These are phyloP conservation scores for Aspergillus eucalypticola DNA, from an alignment of 2,329 filamentous ascomycete species.

Conservation along the genomic window DNA sequence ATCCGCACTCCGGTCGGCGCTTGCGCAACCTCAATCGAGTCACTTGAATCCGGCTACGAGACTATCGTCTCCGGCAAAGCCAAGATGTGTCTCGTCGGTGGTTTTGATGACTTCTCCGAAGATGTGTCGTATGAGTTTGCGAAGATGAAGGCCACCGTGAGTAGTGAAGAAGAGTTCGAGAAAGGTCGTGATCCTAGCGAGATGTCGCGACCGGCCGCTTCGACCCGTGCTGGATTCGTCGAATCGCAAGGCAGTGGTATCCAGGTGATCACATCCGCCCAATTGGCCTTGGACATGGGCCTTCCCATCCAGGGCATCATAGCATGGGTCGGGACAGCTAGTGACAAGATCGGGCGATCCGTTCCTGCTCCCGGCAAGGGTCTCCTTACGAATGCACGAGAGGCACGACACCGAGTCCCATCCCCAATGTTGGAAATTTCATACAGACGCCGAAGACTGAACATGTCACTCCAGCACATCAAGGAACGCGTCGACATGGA, in stretches of 20 bases:
- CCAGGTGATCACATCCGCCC: conserved; percentile 13
- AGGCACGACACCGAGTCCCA: conserved; percentile 32
- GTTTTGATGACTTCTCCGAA: conserved; percentile 96
- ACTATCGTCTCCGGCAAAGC: conserved; percentile 96
- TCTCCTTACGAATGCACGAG: conserved; percentile 77
- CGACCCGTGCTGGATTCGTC: conserved; percentile 95
- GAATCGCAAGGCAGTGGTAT: conserved; percentile 90
- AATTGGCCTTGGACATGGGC: conserved; percentile 15
- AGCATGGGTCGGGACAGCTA: conserved; percentile 48
- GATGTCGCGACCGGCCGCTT: conserved; percentile 94
- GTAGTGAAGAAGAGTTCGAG: conserved; percentile 86
- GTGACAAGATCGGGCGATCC: conserved; percentile 95
- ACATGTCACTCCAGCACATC: background rate
- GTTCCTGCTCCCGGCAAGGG: conserved; percentile 92
- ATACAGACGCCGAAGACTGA: background rate
- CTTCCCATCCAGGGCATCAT: conserved; percentile 15
- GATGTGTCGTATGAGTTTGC: conserved; percentile 97
- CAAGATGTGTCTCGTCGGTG: conserved; percentile 89
- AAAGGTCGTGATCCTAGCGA: conserved; percentile 89
- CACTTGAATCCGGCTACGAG: conserved; percentile 91
- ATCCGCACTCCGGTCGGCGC: conserved; percentile 97
- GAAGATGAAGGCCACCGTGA: conserved; percentile 98
- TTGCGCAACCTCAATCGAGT: conserved; percentile 92
- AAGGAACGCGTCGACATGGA: conserved; percentile 1
- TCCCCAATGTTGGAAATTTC: background rate